Evolutionary conservation across 306 rosid species (phyloP).

Genomic region (Dalbergia oliveri): DNA sequence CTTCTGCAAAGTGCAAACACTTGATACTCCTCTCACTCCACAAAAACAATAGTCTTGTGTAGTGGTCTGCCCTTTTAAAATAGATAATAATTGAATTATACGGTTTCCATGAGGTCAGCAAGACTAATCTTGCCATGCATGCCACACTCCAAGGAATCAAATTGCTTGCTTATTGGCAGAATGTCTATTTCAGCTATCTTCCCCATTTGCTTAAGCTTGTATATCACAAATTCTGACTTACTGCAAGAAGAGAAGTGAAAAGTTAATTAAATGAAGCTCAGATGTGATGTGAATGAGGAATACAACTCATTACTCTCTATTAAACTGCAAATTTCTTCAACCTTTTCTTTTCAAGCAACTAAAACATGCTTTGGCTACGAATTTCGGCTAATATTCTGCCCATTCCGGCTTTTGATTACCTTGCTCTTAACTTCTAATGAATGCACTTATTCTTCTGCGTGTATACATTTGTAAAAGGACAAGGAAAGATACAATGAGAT

Average conservation of each 20-base stretch:
- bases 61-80: background rate
- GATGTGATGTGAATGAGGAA: constrained; percentile 1
- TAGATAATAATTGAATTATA: constrained; percentile 40
- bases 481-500: background rate
- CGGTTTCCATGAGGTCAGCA: constrained; percentile 63
- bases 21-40: no score
- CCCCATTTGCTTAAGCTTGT: constrained; percentile 86
- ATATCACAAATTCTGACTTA: constrained; percentile 73
- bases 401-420: background rate
- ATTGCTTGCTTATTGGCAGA: constrained; percentile 59
- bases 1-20: background rate
- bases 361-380: background rate
- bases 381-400: background rate
- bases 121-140: constrained; percentile 69
- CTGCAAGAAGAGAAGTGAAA: constrained; percentile 49
- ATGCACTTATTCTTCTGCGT: constrained; percentile 23
- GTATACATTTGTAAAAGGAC: background rate
- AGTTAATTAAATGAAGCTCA: constrained; percentile 6
- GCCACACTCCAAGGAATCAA: constrained; percentile 63
- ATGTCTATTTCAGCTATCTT: constrained; percentile 67
- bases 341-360: background rate
- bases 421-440: background rate
- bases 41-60: no score
- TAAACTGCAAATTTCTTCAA: background rate
- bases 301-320: background rate